Base-by-base conservation (phyloP, 805 yeast species). In the Cyberlindnera maritima region DNA sequence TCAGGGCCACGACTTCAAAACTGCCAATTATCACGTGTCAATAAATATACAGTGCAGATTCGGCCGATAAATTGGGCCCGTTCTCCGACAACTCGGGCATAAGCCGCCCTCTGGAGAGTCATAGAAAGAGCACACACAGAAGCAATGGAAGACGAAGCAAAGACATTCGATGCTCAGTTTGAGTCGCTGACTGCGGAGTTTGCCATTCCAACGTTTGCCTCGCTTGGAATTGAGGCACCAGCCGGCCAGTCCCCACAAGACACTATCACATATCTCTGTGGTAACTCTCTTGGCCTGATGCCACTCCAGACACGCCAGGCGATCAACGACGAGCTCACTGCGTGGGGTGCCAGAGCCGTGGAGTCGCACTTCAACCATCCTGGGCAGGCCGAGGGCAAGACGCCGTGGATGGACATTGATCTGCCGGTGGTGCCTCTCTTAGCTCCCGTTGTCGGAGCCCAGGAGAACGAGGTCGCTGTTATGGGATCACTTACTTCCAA, bases 231-330 rank as follows among this genome's bases (percentile, higher is more conserved):
- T 8, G 35, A 47, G 19, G 21, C 39, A 5, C 40, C 48, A 7
- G 36, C 18, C 8, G 44, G 29, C 11, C 8, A 33, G 21, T 15
- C 46, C 8, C 41, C 41, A 2, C 21, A 38, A 39, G 54, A 57
- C 23, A 50, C 55, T 9, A 69, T 77, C 12, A 70, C 76, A 19
- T 92, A 91, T 61, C 70, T 91, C 39, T 89, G 96, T 66, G 98
- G 98, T 2, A 92, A 91, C 69, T 88, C 96, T n/a, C 77, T 91
- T 7, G 98, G 98, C 0, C 68, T 91, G 49, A 86, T 89, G 91
- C 97, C 98, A 0, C 70, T 66, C 42, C 60, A 70, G 8, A 82
- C 91, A 0, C 69, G 77, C 29, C 52, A 54, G 7, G 85, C 86
- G 14, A 69, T 91, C 14, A 65, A 66, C 41, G 74, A 70, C 35